A percentile compares a stretch with the other conserved stretches of the same genome.
phyloP scores from a whole-genome alignment of 148 eudicot genomes.

The Rhododendron williamsianum region DNA sequence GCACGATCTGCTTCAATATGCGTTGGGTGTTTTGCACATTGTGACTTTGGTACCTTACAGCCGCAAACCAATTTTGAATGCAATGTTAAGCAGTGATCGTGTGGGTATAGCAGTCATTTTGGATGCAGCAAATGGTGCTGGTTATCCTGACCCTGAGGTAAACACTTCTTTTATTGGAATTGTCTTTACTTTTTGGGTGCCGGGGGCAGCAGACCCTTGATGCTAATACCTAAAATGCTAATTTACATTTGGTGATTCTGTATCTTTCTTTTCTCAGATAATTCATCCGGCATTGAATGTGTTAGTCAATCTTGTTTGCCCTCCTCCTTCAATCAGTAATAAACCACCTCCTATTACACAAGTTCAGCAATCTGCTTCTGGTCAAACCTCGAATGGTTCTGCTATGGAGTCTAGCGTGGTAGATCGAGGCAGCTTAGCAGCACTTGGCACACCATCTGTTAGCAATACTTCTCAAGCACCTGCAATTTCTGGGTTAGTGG shows the following conservation, averaged over 20 bases:
- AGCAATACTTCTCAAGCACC: slow-evolving; percentile 47
- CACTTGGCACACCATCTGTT: slow-evolving; percentile 25
- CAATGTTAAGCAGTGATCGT: slow-evolving; percentile 81
- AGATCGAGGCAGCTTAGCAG: slow-evolving; percentile 43
- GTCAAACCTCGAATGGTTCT: slow-evolving; percentile 56
- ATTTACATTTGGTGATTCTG: not conserved
- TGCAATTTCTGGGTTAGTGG: slow-evolving; percentile 79
- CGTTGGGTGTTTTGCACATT: slow-evolving; percentile 84
- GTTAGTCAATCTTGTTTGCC: slow-evolving; percentile 91
- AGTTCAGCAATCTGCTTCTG: slow-evolving; percentile 50
- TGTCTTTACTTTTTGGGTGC: slow-evolving; percentile 1
- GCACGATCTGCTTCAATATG: slow-evolving; percentile 97
- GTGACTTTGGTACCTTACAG: slow-evolving; percentile 87
- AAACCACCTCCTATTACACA: slow-evolving; percentile 56
- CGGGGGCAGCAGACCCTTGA: not conserved
- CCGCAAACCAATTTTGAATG: slow-evolving; percentile 76
- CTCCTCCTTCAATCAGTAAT: slow-evolving; percentile 96
- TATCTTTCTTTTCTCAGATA: slow-evolving; percentile 48
- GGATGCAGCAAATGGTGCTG: slow-evolving; percentile 90
- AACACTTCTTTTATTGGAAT: not conserved
- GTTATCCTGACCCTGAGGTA: slow-evolving; percentile 93
- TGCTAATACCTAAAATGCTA: not conserved
- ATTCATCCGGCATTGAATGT: slow-evolving; percentile 85
- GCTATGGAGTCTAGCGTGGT: slow-evolving; percentile 38
- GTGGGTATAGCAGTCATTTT: slow-evolving; percentile 93